Percentiles rank a stretch among this genome's conserved stretches.
Conservation (phyloP, 352 stramenopile species). For the Globisporangium rhizosaccharum region DNA sequence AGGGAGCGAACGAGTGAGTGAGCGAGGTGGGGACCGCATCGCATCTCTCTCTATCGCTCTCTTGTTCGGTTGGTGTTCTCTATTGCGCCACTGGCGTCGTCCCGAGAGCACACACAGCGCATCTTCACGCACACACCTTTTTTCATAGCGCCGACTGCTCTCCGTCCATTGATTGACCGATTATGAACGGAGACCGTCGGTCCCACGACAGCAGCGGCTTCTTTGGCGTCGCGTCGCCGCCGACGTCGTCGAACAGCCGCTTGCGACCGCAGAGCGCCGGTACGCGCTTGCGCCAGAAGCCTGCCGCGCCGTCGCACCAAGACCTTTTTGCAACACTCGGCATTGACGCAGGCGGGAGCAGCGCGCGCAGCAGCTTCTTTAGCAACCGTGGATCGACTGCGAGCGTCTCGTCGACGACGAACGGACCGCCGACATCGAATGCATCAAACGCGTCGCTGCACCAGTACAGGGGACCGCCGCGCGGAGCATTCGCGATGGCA, state of each 20-base stretch:
- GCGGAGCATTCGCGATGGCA: slow-evolving; percentile 1
- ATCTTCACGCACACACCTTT: neutral
- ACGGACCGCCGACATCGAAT: slow-evolving; percentile 5
- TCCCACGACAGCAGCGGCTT: slow-evolving; percentile 11
- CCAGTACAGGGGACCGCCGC: slow-evolving; percentile 9
- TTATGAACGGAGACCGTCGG: slow-evolving; percentile 13
- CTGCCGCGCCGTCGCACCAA: slow-evolving; percentile 22
- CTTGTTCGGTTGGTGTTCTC: too few species aligned
- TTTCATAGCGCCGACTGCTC: neutral
- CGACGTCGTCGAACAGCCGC: slow-evolving; percentile 4
- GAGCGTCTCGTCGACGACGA: slow-evolving; percentile 13
- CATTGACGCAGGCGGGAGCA: slow-evolving; percentile 29
- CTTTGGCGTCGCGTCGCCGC: slow-evolving; percentile 10
- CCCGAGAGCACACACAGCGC: neutral
- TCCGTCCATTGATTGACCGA: slow-evolving; percentile 9
- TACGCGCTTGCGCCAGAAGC: slow-evolving; percentile 59
- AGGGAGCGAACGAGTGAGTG: too few species aligned
- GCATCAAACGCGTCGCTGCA: slow-evolving; percentile 11
- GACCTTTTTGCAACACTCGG: slow-evolving; percentile 58
- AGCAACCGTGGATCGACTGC: slow-evolving; percentile 17
- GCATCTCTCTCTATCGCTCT: too few species aligned
- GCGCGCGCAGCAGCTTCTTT: slow-evolving; percentile 22
- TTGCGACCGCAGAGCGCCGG: slow-evolving; percentile 44
- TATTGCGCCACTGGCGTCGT: too few species aligned
- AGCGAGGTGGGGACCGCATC: too few species aligned